phyloP scores from a whole-genome alignment of 805 yeast species.

The Sugiyamaella boreocaroliniensis region DNA sequence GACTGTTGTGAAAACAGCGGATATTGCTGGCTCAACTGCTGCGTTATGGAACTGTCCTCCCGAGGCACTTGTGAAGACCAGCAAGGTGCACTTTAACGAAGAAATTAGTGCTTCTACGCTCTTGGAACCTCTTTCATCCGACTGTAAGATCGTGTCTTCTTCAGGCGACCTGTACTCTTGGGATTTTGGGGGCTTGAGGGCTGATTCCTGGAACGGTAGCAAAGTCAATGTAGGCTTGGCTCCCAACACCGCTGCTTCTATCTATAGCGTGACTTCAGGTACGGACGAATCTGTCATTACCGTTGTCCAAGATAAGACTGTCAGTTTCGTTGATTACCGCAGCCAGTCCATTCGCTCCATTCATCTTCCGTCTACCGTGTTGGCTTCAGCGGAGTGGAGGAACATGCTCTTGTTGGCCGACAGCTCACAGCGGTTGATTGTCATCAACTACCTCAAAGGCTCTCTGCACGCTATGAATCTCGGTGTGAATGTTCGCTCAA shows the following conservation, averaged over 20 bases:
- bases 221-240: background rate
- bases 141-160: background rate
- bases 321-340: background rate
- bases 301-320: background rate
- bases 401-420: background rate
- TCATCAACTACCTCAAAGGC: background rate
- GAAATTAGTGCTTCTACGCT: background rate
- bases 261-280: background rate
- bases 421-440: background rate
- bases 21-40: background rate
- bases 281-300: background rate
- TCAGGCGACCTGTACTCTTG: background rate
- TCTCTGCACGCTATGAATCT: background rate
- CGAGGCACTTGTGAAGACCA: background rate
- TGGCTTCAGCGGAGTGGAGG: background rate
- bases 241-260: background rate
- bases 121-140: background rate
- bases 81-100: background rate
- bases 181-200: background rate
- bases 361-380: background rate
- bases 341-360: background rate
- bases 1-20: background rate
- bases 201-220: background rate
- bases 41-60: background rate
- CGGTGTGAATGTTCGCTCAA: background rate